Evolutionary conservation across 2,329 filamentous ascomycete genomes (phyloP), one percentile per base, ranked within the genome.

Genomic region (Leptographium wingfieldii): DNA sequence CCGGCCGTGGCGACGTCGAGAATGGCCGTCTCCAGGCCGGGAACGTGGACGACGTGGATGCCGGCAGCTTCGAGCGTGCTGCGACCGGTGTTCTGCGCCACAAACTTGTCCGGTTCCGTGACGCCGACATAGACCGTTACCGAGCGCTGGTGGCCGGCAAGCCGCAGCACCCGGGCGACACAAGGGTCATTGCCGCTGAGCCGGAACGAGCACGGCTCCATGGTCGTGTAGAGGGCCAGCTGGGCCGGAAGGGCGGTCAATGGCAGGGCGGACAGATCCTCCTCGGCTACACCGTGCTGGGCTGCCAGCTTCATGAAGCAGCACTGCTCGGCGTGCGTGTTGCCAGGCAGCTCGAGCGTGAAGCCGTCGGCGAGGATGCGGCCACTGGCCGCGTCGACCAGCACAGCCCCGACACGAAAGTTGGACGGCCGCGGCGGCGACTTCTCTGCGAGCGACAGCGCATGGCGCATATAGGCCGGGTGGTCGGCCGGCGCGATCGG

Each of bases 321-420:
- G 72, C 87, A 92, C 74, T 99, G 91, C 70, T 99, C 94, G 3
- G 94, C 94, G 69, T 99, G 94, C 0, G 94, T 97, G 74, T 99
- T 99, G 51, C 92, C 94, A 0, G 84, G 80, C 4, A 92, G 83
- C 72, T 99, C 92, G 61, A 96, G 80, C 0, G 94, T 96, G 74
- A 92, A 97, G 59, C 94, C 92, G 1, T 89, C 88, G 0, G 88
- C 82, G 33, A 95, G 77, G 61, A 95, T 16, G 31, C 6, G 1
- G 22, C n/a, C 33, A 19, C 2, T 19, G 22, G 6, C 73, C 16
- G 77, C 70, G 61, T 84, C 78, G 25, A 94, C 79, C 48, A 97
- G 79, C n/a, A 96, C 72, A n/a, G 94, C 94, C 51, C 94, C 94
- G 27, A 99, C 92, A 62, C 92, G 84, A 76, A 91, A 99, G 72